phyloP scores from a whole-genome alignment of 805 yeast species.

The Nakazawaea siamensis region DNA sequence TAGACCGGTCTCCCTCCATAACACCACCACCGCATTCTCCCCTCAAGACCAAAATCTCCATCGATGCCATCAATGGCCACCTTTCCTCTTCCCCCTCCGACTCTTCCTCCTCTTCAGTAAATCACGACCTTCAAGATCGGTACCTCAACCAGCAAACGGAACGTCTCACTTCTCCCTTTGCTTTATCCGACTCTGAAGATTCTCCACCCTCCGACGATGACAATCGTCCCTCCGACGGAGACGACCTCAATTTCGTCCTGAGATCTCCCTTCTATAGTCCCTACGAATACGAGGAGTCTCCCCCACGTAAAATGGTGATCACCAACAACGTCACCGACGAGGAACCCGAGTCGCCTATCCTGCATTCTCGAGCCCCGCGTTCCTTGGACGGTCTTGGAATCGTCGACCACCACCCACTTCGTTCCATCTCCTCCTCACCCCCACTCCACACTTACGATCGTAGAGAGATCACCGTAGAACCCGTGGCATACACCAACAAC shows the following conservation, averaged over 20 bases:
- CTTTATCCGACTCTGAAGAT: slow-evolving; percentile 1
- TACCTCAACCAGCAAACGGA: slow-evolving; percentile 5
- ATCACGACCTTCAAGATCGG: slow-evolving; percentile 1
- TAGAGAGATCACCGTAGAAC: slow-evolving; percentile 25
- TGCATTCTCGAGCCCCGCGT: not conserved
- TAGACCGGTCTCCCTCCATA: not conserved
- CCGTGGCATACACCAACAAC: slow-evolving; percentile 17
- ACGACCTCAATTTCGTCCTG: slow-evolving; percentile 24
- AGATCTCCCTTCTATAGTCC: slow-evolving; percentile 23
- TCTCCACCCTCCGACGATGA: no score
- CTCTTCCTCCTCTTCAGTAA: not conserved
- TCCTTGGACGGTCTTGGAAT: slow-evolving; percentile 1
- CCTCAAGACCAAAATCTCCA: slow-evolving; percentile 2
- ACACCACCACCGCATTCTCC: slow-evolving; percentile 1
- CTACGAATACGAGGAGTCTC: slow-evolving; percentile 15
- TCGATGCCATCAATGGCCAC: slow-evolving; percentile 8
- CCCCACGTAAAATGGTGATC: slow-evolving; percentile 17
- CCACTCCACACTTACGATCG: slow-evolving; percentile 25
- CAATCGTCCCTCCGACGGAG: slow-evolving; percentile 11
- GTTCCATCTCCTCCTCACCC: not conserved
- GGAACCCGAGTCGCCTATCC: not conserved
- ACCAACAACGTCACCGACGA: slow-evolving; percentile 11
- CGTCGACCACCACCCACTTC: not conserved
- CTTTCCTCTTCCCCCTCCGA: not conserved
- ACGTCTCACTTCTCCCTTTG: not conserved